Percentiles rank a stretch among this genome's conserved stretches.
Evolutionary conservation across 129 eudicot genomes (phyloP).

Genomic region (Erigeron canadensis): DNA sequence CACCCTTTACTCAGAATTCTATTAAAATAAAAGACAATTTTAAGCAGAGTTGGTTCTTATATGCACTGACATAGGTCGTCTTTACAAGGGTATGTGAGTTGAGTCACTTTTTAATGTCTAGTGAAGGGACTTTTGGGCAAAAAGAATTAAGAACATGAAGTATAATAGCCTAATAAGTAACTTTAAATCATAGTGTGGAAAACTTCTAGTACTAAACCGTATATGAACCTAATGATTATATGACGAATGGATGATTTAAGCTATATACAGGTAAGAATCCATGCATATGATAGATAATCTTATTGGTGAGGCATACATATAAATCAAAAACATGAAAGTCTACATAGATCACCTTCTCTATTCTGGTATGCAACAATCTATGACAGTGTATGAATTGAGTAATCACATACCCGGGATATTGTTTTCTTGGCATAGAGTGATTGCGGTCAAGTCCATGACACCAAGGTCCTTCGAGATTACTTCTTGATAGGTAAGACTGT

Average conservation of each 20-base stretch:
- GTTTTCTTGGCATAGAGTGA: constrained; percentile 98
- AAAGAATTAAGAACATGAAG: too few species aligned
- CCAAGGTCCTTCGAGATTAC: constrained; percentile 58
- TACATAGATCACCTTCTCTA: neutral
- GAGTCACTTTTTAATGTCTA: neutral
- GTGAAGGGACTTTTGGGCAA: too few species aligned
- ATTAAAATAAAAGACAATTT: too few species aligned
- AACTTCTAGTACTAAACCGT: neutral
- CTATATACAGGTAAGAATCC: neutral
- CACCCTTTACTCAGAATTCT: neutral
- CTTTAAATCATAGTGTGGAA: neutral
- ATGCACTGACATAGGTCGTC: neutral
- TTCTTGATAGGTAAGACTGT: constrained; percentile 76
- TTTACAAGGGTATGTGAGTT: neutral
- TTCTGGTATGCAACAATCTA: neutral
- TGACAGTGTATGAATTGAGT: constrained; percentile 25
- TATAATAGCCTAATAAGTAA: too few species aligned
- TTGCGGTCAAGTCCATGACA: constrained; percentile 98
- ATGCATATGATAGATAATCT: neutral
- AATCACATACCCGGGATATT: constrained; percentile 75
- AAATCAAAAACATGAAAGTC: neutral
- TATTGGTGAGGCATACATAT: neutral
- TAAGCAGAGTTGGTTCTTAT: neutral
- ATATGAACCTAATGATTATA: neutral
- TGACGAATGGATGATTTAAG: neutral